These are phyloP conservation scores for Aspergillus nidulans DNA, from an alignment of 495 filamentous ascomycete species.

Conservation along the genomic window DNA sequence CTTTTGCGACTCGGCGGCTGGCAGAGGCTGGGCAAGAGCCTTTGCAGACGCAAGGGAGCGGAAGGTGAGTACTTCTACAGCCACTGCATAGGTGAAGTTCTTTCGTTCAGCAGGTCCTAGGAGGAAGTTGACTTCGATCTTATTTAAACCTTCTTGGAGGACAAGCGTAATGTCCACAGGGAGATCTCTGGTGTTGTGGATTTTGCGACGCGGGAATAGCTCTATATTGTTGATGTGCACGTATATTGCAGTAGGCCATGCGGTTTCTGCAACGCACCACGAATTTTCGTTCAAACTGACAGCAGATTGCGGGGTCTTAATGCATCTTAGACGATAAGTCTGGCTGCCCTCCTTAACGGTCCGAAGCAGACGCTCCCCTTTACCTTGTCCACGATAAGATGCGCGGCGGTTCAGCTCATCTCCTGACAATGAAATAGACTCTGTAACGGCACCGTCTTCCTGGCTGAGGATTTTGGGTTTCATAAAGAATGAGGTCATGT, in stretches of 20 bases:
- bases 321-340: constrained; percentile 42
- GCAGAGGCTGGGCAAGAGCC: constrained; percentile 26
- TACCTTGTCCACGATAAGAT: neutral
- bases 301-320: constrained; percentile 22
- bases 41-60: constrained; percentile 48
- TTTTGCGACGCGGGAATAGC: constrained; percentile 58
- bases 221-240: constrained; percentile 59
- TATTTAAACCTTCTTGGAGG: constrained; percentile 53
- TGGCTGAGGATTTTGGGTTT: constrained; percentile 30
- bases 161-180: constrained; percentile 65
- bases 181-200: constrained; percentile 68
- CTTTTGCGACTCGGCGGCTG: constrained; percentile 27
- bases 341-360: constrained; percentile 27
- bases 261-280: constrained; percentile 59
- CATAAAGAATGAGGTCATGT: constrained; percentile 40
- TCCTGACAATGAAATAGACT: constrained; percentile 25
- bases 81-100: constrained; percentile 46
- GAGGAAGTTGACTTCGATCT: constrained; percentile 51
- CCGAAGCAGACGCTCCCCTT: constrained; percentile 14
- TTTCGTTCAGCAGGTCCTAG: constrained; percentile 30
- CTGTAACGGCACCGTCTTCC: constrained; percentile 20
- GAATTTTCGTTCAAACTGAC: constrained; percentile 27
- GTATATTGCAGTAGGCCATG: constrained; percentile 71
- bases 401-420: constrained; percentile 20
- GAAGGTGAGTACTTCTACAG: constrained; percentile 58